Evolutionary conservation across 495 filamentous ascomycete genomes (phyloP), one percentile per base, ranked within the genome.

Genomic region (Terfezia claveryi): DNA sequence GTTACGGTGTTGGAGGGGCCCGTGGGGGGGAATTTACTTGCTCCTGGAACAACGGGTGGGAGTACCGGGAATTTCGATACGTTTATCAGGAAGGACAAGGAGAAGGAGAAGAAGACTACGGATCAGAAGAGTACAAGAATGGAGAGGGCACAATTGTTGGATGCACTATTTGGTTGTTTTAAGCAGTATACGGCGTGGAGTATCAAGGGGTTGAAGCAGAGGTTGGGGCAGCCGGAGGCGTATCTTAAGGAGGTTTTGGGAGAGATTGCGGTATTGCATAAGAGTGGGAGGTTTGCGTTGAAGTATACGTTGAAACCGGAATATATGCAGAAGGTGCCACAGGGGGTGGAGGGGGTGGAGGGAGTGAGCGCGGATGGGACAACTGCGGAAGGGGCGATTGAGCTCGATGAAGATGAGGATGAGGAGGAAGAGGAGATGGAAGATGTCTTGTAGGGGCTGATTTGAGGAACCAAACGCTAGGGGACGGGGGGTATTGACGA

Each of bases 161-260:
- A 95, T 66, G 71, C 71, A 46, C 79, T 98, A 56, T 87, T 85
- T 71, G 66, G 71, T 14, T 83, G 79, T 63, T 98, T 96, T 76
- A 75, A 79, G 37, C 68, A 79, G 53, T 93, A 82, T 72, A 77
- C 76, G 54, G 95, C 87, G 68, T 96, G 89, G 89, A 76, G 82
- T 16, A 81, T 96, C 71, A 87, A 83, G 61, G 76, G 77, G 0
- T 76, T 98, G 59, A 82, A 83, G 57, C 70, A 74, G 20, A 68
- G 71, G 58, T 74, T 88, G 37, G 71, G 76, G 52, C 91, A 98
- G 70, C 91, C 91, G 0, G 91, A 98, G 65, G 80, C 82, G 5
- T 98, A 87, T 66, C 78, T 98, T 51, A 87, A 87, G 57, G 77
- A 92, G 66, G 81, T 78, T 1, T 67, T 98, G 57, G 82, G 87